phyloP scores from a whole-genome alignment of 352 stramenopile species.

The Globisporangium iwayamae region DNA sequence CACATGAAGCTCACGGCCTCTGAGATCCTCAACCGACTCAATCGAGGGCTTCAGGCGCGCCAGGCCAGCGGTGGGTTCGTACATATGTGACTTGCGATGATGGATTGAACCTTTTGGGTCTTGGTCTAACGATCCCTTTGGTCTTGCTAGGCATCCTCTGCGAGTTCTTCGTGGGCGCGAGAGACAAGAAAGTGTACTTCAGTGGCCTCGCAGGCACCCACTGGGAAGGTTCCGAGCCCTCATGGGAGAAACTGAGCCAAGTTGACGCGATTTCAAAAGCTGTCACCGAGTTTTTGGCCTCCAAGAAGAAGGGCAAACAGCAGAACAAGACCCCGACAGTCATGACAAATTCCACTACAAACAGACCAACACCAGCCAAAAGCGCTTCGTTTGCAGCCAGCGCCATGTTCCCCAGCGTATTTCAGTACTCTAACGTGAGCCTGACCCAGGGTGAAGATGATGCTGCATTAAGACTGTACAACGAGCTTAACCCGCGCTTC shows the following conservation, averaged over 20 bases:
- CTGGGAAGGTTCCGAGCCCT: conserved; percentile 31
- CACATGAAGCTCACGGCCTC: conserved; percentile 55
- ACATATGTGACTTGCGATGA: neutral
- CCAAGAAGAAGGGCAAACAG: neutral
- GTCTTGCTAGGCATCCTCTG: conserved; percentile 32
- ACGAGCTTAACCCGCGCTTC: conserved; percentile 62
- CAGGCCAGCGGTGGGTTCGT: conserved; percentile 28
- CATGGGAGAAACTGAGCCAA: conserved; percentile 36
- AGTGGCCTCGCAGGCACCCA: conserved; percentile 41
- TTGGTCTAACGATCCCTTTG: neutral
- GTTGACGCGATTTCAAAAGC: conserved; percentile 34
- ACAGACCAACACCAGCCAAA: neutral
- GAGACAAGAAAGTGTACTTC: conserved; percentile 35
- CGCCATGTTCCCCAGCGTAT: neutral
- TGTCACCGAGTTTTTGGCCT: conserved; percentile 6
- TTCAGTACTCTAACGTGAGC: neutral
- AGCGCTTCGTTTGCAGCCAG: neutral
- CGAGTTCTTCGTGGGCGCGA: conserved; percentile 52
- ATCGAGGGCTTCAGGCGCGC: conserved; percentile 26
- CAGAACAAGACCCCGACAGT: neutral
- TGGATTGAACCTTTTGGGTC: neutral
- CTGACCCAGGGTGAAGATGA: conserved; percentile 1
- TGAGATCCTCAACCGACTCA: conserved; percentile 54
- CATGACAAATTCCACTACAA: neutral
- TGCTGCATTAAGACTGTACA: conserved; percentile 25